Percentiles rank a stretch among this genome's conserved stretches.
phyloP scores from a whole-genome alignment of 2,329 filamentous ascomycete species.

The Sporothrix brunneoviolacea region DNA sequence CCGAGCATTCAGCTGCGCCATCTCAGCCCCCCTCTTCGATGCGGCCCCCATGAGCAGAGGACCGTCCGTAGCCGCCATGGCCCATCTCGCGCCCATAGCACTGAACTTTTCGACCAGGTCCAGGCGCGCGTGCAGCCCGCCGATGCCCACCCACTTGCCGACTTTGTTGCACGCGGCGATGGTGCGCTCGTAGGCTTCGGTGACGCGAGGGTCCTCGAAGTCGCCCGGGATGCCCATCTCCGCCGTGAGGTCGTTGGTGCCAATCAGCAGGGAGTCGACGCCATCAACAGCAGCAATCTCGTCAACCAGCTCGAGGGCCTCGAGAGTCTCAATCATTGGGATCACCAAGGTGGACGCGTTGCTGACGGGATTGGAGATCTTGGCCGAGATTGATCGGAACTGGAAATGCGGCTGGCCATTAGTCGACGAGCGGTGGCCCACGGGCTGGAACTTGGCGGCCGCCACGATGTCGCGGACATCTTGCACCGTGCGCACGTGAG shows the following conservation, averaged over 20 bases:
- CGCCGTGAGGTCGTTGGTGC: conserved; percentile 33
- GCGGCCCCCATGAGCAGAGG: no score
- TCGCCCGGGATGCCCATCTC: conserved; percentile 35
- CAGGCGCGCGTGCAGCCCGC: neutral
- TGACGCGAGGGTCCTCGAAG: conserved; percentile 23
- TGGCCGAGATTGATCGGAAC: conserved; percentile 10
- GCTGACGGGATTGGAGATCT: conserved; percentile 12
- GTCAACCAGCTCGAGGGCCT: conserved; percentile 32
- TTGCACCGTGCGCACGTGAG: conserved; percentile 30
- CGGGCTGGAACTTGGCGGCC: conserved; percentile 22
- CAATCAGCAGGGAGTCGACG: conserved; percentile 33
- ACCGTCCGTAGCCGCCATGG: neutral
- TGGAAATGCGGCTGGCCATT: conserved; percentile 21
- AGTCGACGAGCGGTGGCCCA: conserved; percentile 22
- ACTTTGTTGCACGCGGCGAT: neutral
- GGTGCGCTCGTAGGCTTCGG: neutral
- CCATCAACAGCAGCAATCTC: conserved; percentile 34
- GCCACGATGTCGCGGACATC: conserved; percentile 20
- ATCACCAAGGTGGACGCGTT: conserved; percentile 18
- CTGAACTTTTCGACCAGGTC: neutral
- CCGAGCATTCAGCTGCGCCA: no score
- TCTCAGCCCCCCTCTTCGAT: no score
- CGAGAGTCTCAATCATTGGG: conserved; percentile 28
- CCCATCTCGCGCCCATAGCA: neutral
- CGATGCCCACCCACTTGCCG: neutral